Base-by-base conservation (phyloP, 1,139 yeast genomes). In the Pichia sp. region DNA sequence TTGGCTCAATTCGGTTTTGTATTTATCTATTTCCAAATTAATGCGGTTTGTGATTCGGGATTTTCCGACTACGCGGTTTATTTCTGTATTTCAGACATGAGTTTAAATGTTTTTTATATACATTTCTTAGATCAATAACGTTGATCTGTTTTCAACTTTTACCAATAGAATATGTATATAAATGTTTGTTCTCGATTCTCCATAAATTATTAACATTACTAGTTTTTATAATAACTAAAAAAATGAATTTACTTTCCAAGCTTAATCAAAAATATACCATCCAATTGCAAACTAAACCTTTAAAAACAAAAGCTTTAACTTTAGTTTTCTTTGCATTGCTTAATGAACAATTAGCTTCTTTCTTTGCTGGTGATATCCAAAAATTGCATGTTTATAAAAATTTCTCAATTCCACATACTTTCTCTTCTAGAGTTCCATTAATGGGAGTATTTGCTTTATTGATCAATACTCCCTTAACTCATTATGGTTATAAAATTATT, bases 371-470 rank as follows among this genome's bases (percentile, higher is more conserved):
- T 41, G 62, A 54, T 51, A 31, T 64, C 9, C 48, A 66, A 52
- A 30, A 51, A 10, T 29, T 45, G 31, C 47, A 53, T 9, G 7
- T 54, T 34, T 42, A 45, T 29, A 9, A 7, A 4, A 51, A 51
- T 9, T 26, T 61, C 29, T 55, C 53, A 11, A 42, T 71, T 34
- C 69, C 67, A 31, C 78, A 75, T 54, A 67, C 73, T 6, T 55
- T 74, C 42, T 71, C 75, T 47, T 61, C 67, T 25, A 78, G 81
- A 57, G 76, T 82, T 47, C 69, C 79, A 33, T 73, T 77, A 52
- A 83, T 88, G 87, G 81, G 86, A 7, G 60, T 85, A 6, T 88
- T 83, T 63, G 95, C 95, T 0, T 73, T 81, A 43, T 65, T 76
- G 27, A 73, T 88, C 31, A 76, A 81, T 32, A 86, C 95, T 0